Evolutionary conservation across 2,329 filamentous ascomycete genomes (phyloP), one percentile per base, ranked within the genome.

Genomic region (Xylogone sp.): DNA sequence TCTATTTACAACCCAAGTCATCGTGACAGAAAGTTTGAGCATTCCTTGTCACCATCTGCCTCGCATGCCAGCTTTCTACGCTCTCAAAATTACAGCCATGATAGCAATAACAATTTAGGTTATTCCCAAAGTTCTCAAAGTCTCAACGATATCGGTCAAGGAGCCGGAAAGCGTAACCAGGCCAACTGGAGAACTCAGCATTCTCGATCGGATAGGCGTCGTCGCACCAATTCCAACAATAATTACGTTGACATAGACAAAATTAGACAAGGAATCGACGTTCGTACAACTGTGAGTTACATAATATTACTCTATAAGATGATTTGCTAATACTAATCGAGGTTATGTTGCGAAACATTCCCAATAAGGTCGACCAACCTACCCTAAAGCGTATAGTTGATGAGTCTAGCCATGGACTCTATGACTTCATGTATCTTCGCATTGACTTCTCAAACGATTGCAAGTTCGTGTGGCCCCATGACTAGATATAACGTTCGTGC

Each of bases 261-360:
- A n/a, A 85, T 86, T 58, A 72, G 75, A 18, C 75, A 82, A 16
- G 87, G 87, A 9, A 79, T 81, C 44, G 87, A 91, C 65, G 86
- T 90, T 53, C 81, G 87, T 48, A 90, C 87, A 8, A 91, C 87
- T 1, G 87, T 88, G 72, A 69, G 79, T 71, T 21, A 39, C 21
- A 43, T 20, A 27, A 27, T 45, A 48, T 18, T 12, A n/a, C 13
- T 7, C 2, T 46, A n/a, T 42, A 18, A 43, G 6, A 45, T 4
- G 20, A 47, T 34, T 6, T 21, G 39, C 43, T 54, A 34, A 56
- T 44, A 50, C 55, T 19, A 48, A 39, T 43, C 52, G 53, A 90
- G 86, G 89, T 97, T 58, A 97, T 97, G 93, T 71, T 97, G 27
- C 86, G 93, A 39, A 97, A 97, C 67, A 93, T 97, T 44, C 93